These are phyloP conservation scores for Carex scoparia DNA, from an alignment of 176 grass and related monocot genomes.

Conservation along the genomic window DNA sequence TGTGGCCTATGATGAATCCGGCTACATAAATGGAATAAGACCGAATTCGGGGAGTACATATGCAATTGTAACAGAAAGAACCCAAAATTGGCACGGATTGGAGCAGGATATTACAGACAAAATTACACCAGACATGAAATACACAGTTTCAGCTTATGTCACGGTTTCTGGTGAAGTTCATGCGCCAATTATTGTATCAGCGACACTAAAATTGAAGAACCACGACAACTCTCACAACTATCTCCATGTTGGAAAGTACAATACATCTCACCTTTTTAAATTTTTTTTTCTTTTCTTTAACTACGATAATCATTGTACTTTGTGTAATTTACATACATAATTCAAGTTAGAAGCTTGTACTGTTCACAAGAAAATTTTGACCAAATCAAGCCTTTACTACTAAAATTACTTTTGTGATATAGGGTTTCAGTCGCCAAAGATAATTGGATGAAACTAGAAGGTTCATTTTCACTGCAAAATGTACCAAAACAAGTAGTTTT, in stretches of 20 bases:
- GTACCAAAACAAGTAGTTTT: slow-evolving; percentile 75
- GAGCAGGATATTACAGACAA: slow-evolving; percentile 78
- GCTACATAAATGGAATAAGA: slow-evolving; percentile 59
- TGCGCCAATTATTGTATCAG: slow-evolving; percentile 42
- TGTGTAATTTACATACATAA: background rate
- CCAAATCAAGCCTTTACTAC: background rate
- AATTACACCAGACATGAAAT: slow-evolving; percentile 48
- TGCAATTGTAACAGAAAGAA: slow-evolving; percentile 69
- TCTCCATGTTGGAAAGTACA: slow-evolving; percentile 57
- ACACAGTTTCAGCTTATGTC: slow-evolving; percentile 54
- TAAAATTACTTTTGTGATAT: slow-evolving; percentile 9
- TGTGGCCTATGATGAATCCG: slow-evolving; percentile 56
- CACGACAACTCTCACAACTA: slow-evolving; percentile 49
- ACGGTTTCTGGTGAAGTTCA: slow-evolving; percentile 56
- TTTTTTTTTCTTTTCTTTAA: slow-evolving; percentile 6
- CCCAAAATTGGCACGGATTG: slow-evolving; percentile 78
- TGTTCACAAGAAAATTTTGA: background rate
- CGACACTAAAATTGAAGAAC: slow-evolving; percentile 67
- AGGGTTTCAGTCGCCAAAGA: slow-evolving; percentile 52
- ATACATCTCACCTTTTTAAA: slow-evolving; percentile 10
- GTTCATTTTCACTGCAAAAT: slow-evolving; percentile 67
- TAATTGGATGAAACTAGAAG: slow-evolving; percentile 83
- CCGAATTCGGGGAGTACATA: slow-evolving; percentile 68
- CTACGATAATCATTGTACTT: slow-evolving; percentile 15
- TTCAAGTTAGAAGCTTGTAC: background rate